Evolutionary conservation across 495 filamentous ascomycete genomes (phyloP), one percentile per base, ranked within the genome.

Genomic region (Neurospora sp.): DNA sequence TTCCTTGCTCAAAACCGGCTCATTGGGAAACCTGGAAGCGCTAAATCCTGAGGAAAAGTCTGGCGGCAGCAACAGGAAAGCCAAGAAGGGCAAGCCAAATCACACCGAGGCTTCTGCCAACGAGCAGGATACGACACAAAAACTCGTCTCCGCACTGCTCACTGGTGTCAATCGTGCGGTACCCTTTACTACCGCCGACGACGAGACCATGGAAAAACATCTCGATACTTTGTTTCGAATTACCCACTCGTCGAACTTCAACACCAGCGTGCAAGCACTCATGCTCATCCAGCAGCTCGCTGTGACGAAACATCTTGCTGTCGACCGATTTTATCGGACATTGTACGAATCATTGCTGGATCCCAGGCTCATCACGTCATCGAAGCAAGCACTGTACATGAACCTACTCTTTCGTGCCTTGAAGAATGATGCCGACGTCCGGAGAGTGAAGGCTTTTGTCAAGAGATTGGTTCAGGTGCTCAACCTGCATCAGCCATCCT

Each of bases 161-260:
- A 96, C 94, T 7, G 96, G 96, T 76, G 93, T 98, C 72, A 98
- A 98, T 79, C 92, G 96, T 73, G 94, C 96, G 18, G 93, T 97
- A 77, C 96, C 96, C 3, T 99, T 96, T 82, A 91, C 94, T 4
- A 90, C 91, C 75, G 88, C 91, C 3, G 93, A 96, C 74, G 89
- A 92, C 73, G 87, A 87, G 44, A 89, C 88, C 85, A 87, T 98
- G 72, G 92, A 95, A 74, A 91, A 91, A 72, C 94, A 98, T 74
- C 88, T 98, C 73, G 92, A 98, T 78, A 97, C 94, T 4, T 84
- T 99, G 40, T 99, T 98, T 86, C 88, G 89, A 75, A 94, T 99
- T 74, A 96, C 96, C 1, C 95, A 99, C 81, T 98, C 96, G 0
- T 93, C 96, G 14, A 99, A 98, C 79, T 98, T 99, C 85, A 98